Percentiles rank a stretch among this genome's conserved stretches.
phyloP scores from a whole-genome alignment of 2,329 filamentous ascomycete genomes.

The Clathrospora elynae region DNA sequence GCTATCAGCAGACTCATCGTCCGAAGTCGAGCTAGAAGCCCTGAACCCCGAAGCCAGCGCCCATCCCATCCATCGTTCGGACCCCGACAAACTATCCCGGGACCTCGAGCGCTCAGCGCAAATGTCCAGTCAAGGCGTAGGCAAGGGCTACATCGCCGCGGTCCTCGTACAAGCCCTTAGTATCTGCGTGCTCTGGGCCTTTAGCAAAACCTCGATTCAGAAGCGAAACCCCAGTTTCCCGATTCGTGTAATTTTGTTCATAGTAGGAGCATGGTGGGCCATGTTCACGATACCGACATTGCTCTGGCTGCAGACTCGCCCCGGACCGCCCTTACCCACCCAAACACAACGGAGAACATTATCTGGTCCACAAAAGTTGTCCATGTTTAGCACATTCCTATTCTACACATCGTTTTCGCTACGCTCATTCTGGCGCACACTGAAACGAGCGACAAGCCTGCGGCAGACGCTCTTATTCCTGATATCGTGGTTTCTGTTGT shows the following conservation, averaged over 20 bases:
- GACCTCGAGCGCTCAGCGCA: constrained; percentile 80
- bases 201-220: constrained; percentile 43
- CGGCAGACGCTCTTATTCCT: constrained; percentile 77
- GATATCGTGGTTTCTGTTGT: constrained; percentile 86
- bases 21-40: constrained; percentile 37
- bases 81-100: constrained; percentile 52
- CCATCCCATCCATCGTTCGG: constrained; percentile 3
- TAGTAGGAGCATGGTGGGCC: constrained; percentile 88
- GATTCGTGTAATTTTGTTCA: constrained; percentile 77
- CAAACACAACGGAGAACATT: constrained; percentile 21
- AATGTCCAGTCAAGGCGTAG: constrained; percentile 87
- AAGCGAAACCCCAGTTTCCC: constrained; percentile 79
- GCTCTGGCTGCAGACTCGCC: constrained; percentile 80
- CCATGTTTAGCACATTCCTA: constrained; percentile 47
- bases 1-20: constrained; percentile 15
- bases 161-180: constrained; percentile 78
- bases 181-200: constrained; percentile 71
- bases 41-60: constrained; percentile 25
- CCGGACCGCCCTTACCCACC: constrained; percentile 73
- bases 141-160: constrained; percentile 84
- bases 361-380: constrained; percentile 11
- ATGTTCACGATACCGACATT: constrained; percentile 82
- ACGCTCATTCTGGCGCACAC: constrained; percentile 77
- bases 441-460: constrained; percentile 70
- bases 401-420: constrained; percentile 82